Evolutionary conservation across 495 filamentous ascomycete genomes (phyloP), one percentile per base, ranked within the genome.

Genomic region (Aspergillus cavernicola): DNA sequence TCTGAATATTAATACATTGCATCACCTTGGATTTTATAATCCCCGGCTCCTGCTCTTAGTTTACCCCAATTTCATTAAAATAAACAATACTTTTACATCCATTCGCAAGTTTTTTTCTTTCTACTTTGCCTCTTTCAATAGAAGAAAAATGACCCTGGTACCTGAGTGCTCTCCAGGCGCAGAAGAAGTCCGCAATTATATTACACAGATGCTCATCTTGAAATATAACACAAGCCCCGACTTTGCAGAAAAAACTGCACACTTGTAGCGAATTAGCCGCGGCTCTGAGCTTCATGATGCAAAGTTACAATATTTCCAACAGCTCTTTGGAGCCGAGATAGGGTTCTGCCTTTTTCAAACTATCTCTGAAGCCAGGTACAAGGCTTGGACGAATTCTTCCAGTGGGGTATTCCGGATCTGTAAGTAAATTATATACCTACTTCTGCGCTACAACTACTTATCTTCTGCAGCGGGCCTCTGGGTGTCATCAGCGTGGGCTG

Each of bases 201-300:
- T 47, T n/a, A 16, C 18, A 20, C 15, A 47, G 31, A 36, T 24
- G n/a, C 44, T 47, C 3, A 47, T 47, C 28, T 47, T 29, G 1
- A 35, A 23, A 23, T 28, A 47, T 29, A 28, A 47, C 32, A 23
- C 31, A n/a, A 29, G 36, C 8, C 29, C 7, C 31, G 19, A 33
- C 9, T 22, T 36, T 15, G 44, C 44, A 35, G 44, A 47, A 36
- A 29, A 35, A 32, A 18, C 44, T 9, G 44, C 29, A 4, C 31
- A 22, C 18, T 47, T 29, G 9, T 47, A 29, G 44, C 44, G 19
- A 20, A 4, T 47, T 22, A 29, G 29, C 22, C 16, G 44, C 18
- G 44, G 44, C 12, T 20, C 29, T 12, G 44, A 47, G 31, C 44
- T 47, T 19, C 44, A 36, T 36, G 29, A 47, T 35, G 44, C 44